Conservation (phyloP, 805 yeast species). For the Candida coleopterorum region DNA sequence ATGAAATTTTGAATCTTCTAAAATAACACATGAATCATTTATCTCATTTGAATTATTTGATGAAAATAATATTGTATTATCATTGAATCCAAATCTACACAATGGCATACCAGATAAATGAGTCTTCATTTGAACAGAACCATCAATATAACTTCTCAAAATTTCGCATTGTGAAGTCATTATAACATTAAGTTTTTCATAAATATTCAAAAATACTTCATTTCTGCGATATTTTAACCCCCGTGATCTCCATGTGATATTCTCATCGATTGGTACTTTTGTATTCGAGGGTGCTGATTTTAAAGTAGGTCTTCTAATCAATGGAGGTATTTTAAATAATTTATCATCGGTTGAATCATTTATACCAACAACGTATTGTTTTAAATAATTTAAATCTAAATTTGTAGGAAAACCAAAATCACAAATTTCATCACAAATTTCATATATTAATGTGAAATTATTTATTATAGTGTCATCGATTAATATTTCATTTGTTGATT, state of each 20-base stretch:
- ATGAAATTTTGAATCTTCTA: slow-evolving; percentile 82
- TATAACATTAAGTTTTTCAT: slow-evolving; percentile 69
- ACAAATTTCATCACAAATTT: slow-evolving; percentile 68
- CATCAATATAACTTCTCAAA: slow-evolving; percentile 70
- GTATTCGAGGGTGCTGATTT: slow-evolving; percentile 11
- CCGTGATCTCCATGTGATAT: slow-evolving; percentile 62
- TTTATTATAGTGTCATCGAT: slow-evolving; percentile 46
- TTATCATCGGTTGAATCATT: slow-evolving; percentile 14
- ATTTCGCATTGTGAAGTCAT: slow-evolving; percentile 62
- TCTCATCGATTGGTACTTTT: not conserved
- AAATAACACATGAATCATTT: slow-evolving; percentile 46
- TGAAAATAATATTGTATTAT: slow-evolving; percentile 28
- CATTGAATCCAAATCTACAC: slow-evolving; percentile 76
- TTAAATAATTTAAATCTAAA: slow-evolving; percentile 43
- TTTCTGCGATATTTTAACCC: slow-evolving; percentile 77
- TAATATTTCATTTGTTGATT: slow-evolving; percentile 10
- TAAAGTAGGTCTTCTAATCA: slow-evolving; percentile 8
- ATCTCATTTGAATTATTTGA: slow-evolving; percentile 10
- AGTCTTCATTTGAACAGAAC: slow-evolving; percentile 64
- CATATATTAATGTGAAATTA: slow-evolving; percentile 68
- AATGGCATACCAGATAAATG: slow-evolving; percentile 78
- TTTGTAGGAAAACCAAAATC: slow-evolving; percentile 77
- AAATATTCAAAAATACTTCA: slow-evolving; percentile 71
- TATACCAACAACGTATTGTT: slow-evolving; percentile 9
- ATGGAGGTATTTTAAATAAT: slow-evolving; percentile 13